Conservation (phyloP, 768 basidiomycete genomes). For the Lentinula lateritia region DNA sequence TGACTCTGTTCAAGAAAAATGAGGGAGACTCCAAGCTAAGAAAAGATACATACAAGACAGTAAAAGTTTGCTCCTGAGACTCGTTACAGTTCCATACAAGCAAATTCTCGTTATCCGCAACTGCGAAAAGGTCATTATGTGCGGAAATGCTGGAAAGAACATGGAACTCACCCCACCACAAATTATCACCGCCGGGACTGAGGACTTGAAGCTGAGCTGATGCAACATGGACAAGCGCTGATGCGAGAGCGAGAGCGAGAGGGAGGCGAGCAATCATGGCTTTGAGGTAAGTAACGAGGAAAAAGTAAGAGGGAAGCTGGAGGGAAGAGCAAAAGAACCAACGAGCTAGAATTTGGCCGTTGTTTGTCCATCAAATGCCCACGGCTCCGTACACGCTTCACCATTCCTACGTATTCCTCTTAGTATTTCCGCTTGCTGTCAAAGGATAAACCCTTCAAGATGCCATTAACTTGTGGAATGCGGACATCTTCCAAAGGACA, state of each 20-base stretch:
- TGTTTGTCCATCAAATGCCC: background rate
- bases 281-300: background rate
- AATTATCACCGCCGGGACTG: background rate
- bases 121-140: slow-evolving; percentile 24
- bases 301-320: background rate
- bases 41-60: slow-evolving; percentile 40
- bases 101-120: slow-evolving; percentile 51
- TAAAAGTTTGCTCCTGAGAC: slow-evolving; percentile 31
- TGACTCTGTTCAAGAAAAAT: slow-evolving; percentile 7
- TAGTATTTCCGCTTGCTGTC: no score
- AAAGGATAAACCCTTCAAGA: no score
- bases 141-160: background rate
- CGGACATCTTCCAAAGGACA: no score
- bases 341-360: background rate
- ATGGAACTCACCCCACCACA: slow-evolving; percentile 6
- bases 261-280: slow-evolving; percentile 2
- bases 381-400: background rate
- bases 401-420: no score
- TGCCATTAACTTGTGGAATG: no score
- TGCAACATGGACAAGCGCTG: background rate
- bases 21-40: no score
- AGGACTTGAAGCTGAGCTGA: slow-evolving; percentile 1
- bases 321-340: no score
- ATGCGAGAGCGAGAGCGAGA: background rate
- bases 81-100: slow-evolving; percentile 53